A percentile compares a stretch with the other conserved stretches of the same genome.
phyloP scores from a whole-genome alignment of 176 grass and related monocot species.

The Oryza glaberrima region DNA sequence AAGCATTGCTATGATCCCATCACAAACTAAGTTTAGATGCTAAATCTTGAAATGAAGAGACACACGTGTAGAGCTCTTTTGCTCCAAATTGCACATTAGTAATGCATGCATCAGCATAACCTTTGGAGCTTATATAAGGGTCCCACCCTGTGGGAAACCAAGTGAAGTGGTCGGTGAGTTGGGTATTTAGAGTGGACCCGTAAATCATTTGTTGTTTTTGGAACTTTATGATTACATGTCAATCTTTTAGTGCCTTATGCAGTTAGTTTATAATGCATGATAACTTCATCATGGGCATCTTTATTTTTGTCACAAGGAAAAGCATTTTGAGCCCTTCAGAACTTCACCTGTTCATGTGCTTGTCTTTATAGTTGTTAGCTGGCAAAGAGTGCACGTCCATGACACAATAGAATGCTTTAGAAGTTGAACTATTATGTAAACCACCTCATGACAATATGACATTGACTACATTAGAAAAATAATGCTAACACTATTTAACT shows the following conservation, averaged over 20 bases:
- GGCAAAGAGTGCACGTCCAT: not conserved
- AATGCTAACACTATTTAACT: not conserved
- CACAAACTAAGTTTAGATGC: not conserved
- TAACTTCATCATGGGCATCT: not conserved
- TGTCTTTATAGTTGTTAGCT: constrained; percentile 14
- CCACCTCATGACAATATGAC: not conserved
- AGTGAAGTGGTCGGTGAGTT: constrained; percentile 45
- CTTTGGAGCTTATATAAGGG: constrained; percentile 29
- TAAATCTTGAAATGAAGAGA: constrained; percentile 24
- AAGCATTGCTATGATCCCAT: constrained; percentile 4
- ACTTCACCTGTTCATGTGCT: constrained; percentile 3
- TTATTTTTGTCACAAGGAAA: not conserved
- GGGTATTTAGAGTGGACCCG: constrained; percentile 15
- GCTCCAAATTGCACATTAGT: constrained; percentile 28
- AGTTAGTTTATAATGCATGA: constrained; percentile 12
- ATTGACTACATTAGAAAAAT: constrained; percentile 10
- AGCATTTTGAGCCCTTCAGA: not conserved
- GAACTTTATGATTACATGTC: constrained; percentile 38
- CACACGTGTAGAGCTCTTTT: constrained; percentile 24
- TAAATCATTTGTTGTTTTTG: constrained; percentile 27
- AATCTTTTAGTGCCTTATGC: constrained; percentile 13
- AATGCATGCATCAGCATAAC: constrained; percentile 21
- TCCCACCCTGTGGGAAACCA: constrained; percentile 38
- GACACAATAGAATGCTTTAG: not conserved
- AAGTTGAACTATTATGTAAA: not conserved